A percentile compares a stretch with the other conserved stretches of the same genome.
Evolutionary conservation across 2,329 filamentous ascomycete species (phyloP).

Genomic region (Verticillium nubilum): DNA sequence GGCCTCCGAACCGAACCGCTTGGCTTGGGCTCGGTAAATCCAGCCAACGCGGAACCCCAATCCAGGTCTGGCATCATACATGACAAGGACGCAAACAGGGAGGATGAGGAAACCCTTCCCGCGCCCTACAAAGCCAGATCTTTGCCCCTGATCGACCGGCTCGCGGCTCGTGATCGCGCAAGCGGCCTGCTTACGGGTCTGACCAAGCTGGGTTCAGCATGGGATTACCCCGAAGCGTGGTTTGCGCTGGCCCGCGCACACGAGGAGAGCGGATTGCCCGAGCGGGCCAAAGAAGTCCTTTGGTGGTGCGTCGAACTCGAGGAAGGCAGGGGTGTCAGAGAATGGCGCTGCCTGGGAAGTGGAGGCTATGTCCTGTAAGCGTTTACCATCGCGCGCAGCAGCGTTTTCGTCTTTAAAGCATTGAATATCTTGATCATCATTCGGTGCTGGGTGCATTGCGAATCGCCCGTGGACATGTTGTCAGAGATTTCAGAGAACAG

Average conservation of each 20-base stretch:
- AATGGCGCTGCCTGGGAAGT: constrained; percentile 67
- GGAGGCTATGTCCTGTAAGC: constrained; percentile 59
- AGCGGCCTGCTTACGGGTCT: constrained; percentile 76
- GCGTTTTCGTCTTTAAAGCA: neutral
- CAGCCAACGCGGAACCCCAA: constrained; percentile 13
- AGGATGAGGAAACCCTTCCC: constrained; percentile 36
- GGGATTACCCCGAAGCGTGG: constrained; percentile 94
- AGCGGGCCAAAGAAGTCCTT: constrained; percentile 85
- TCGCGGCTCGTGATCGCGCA: constrained; percentile 86
- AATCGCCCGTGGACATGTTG: too few relatives aligned
- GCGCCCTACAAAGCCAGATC: constrained; percentile 52
- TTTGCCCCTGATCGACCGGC: constrained; percentile 68
- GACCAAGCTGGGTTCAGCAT: constrained; percentile 79
- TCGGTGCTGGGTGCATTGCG: neutral
- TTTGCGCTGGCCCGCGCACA: constrained; percentile 80
- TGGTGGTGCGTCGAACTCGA: constrained; percentile 99
- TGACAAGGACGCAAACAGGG: constrained; percentile 9
- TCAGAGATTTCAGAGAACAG: too few relatives aligned
- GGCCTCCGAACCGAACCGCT: constrained; percentile 39
- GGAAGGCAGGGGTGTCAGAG: constrained; percentile 72
- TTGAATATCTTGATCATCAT: neutral
- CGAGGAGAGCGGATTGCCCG: constrained; percentile 77
- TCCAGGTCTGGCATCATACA: constrained; percentile 3
- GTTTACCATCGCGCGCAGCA: neutral
- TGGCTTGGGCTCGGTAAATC: constrained; percentile 30